phyloP scores from a whole-genome alignment of 2,329 filamentous ascomycete genomes.

The Fusarium musae region DNA sequence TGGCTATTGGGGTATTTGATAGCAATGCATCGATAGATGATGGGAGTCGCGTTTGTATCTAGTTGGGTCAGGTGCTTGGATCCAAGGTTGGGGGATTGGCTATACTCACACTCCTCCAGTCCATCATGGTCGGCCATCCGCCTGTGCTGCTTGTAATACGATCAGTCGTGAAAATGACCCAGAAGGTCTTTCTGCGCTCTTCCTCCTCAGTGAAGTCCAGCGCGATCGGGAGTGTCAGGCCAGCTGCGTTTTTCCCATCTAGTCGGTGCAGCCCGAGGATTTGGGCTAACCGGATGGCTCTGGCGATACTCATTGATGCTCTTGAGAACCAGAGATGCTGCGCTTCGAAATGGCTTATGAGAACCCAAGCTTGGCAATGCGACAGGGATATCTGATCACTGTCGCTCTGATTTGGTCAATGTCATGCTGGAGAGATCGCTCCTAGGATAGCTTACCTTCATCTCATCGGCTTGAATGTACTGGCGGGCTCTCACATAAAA shows the following conservation, averaged over 20 bases:
- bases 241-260: conserved; percentile 27
- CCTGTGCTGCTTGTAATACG: conserved; percentile 86
- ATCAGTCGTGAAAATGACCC: conserved; percentile 81
- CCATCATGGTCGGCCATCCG: conserved; percentile 84
- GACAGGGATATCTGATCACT: conserved; percentile 53
- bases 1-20: conserved; percentile 46
- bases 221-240: conserved; percentile 61
- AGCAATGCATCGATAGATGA: conserved; percentile 20
- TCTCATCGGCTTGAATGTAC: conserved; percentile 83
- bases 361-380: conserved; percentile 79
- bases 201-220: conserved; percentile 77
- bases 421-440: conserved; percentile 59
- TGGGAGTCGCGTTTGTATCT: conserved; percentile 25
- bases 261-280: conserved; percentile 83
- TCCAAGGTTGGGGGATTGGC: fast-evolving
- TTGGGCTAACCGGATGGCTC: conserved; percentile 73
- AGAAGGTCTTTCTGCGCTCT: conserved; percentile 83
- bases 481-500: conserved; percentile 85
- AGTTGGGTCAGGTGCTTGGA: fast-evolving
- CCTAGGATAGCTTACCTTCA: conserved; percentile 62
- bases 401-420: conserved; percentile 56
- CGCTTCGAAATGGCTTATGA: conserved; percentile 80
- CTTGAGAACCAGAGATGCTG: conserved; percentile 83
- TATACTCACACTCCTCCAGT: conserved; percentile 53
- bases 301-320: conserved; percentile 81